Conservation (phyloP, 352 stramenopile species). For the Pilasporangium apinafurcum region DNA sequence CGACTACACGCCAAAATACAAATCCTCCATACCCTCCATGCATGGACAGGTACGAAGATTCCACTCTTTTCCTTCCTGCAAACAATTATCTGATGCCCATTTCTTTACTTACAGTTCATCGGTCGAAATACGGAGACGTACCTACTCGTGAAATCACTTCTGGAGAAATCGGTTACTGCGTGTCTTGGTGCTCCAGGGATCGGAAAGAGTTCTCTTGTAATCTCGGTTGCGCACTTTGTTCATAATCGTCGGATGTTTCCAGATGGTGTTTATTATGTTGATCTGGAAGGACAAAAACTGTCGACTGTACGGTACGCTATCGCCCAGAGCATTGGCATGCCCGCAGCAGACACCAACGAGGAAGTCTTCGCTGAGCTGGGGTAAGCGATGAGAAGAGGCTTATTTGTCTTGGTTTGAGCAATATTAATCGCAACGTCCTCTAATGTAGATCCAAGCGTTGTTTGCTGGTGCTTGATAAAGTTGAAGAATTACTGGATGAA, state of each 20-base stretch:
- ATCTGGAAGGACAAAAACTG: slow-evolving; percentile 75
- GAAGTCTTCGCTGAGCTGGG: slow-evolving; percentile 73
- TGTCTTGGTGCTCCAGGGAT: slow-evolving; percentile 73
- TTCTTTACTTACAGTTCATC: slow-evolving; percentile 41
- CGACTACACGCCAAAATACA: slow-evolving; percentile 63
- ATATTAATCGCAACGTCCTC: slow-evolving; percentile 1
- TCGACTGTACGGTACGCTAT: slow-evolving; percentile 80
- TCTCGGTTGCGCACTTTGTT: slow-evolving; percentile 75
- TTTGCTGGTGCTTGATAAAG: slow-evolving; percentile 75
- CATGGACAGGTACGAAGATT: slow-evolving; percentile 46
- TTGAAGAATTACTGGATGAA: slow-evolving; percentile 72
- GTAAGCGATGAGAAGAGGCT: slow-evolving; percentile 5
- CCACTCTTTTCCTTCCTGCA: too few relatives aligned
- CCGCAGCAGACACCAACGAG: slow-evolving; percentile 64
- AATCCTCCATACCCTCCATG: slow-evolving; percentile 76
- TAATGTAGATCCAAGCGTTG: slow-evolving; percentile 50
- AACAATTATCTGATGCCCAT: too few relatives aligned
- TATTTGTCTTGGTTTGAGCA: neutral
- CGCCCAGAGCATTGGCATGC: slow-evolving; percentile 70
- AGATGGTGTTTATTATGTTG: slow-evolving; percentile 79
- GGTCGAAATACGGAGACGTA: slow-evolving; percentile 77
- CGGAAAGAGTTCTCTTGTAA: slow-evolving; percentile 77
- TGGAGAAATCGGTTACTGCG: slow-evolving; percentile 64
- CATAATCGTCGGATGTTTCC: slow-evolving; percentile 73
- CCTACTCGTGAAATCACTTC: slow-evolving; percentile 67